A percentile compares a stretch with the other conserved stretches of the same genome.
phyloP scores from a whole-genome alignment of 1,139 yeast species.

The Oligophagozyma castellii region DNA sequence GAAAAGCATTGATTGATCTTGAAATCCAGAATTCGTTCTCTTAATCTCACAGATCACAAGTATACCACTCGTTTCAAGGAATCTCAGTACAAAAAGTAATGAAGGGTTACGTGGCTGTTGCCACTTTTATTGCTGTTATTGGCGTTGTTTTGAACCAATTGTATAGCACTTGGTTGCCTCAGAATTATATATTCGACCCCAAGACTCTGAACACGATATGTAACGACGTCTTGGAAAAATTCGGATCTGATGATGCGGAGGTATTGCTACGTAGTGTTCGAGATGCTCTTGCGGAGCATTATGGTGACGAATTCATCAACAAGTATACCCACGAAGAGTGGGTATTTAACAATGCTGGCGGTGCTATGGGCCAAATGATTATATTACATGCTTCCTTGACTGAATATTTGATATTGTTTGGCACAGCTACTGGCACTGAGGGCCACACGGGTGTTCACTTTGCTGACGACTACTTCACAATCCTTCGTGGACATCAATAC shows the following conservation, averaged over 20 bases:
- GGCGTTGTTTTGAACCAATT: slow-evolving; percentile 28
- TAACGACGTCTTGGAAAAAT: slow-evolving; percentile 36
- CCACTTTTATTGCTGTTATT: slow-evolving; percentile 8
- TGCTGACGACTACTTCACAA: slow-evolving; percentile 93
- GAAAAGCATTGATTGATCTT: too few species aligned
- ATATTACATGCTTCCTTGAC: slow-evolving; percentile 91
- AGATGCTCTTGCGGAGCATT: slow-evolving; percentile 42
- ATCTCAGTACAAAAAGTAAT: slow-evolving; percentile 5
- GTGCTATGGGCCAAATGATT: slow-evolving; percentile 97
- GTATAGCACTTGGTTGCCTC: slow-evolving; percentile 56
- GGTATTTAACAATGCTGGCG: slow-evolving; percentile 96
- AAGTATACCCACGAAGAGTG: slow-evolving; percentile 65
- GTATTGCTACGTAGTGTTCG: slow-evolving; percentile 44
- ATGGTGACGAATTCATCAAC: slow-evolving; percentile 56
- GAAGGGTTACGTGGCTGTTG: slow-evolving; percentile 19
- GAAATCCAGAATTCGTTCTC: too few species aligned
- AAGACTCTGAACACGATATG: slow-evolving; percentile 35
- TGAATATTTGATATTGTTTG: slow-evolving; percentile 82
- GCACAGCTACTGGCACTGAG: slow-evolving; percentile 83
- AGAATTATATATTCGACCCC: slow-evolving; percentile 38
- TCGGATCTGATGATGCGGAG: slow-evolving; percentile 27
- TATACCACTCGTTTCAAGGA: too few species aligned
- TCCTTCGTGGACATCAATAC: slow-evolving; percentile 60
- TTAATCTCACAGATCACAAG: too few species aligned
- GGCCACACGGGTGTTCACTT: slow-evolving; percentile 94